Evolutionary conservation across 805 yeast genomes (phyloP), one percentile per base, ranked within the genome.

Genomic region (Sugiyamaella americana): DNA sequence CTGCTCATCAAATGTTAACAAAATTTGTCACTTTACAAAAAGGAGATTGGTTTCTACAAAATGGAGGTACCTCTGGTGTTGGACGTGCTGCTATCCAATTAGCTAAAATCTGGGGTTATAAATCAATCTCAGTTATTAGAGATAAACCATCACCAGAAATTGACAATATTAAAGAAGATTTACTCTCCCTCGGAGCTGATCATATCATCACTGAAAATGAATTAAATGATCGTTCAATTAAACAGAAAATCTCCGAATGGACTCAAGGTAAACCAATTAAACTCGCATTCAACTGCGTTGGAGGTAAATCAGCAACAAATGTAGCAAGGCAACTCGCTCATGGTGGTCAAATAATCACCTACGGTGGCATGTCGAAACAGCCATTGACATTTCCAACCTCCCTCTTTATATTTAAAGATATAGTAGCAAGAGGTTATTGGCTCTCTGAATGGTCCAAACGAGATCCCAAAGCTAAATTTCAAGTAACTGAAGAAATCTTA

Each of bases 351-450:
- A 69, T 93, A 72, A 78, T 88, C 56, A 87, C 98, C 1, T 93
- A 93, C 61, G 99, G 99, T 29, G 98, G 95, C 34, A 93, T 93
- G 98, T 87, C 97, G 2, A 80, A 82, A 72, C 89, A 87, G 67
- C 98, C 98, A 1, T 94, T 93, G 8, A 76, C 78, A n/a, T 66
- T 93, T 47, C 96, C 98, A 35, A 87, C 96, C 1, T 79, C 95
- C 0, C 69, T 86, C 50, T 86, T 86, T 61, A 89, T 93, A 53
- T 93, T 93, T 73, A 93, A 91, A 66, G 84, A 89, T 60, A 66
- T 93, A 47, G 80, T 84, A 4, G 80, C 88, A 44, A 76, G 80
- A 23, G 99, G 99, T 0, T 93, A 85, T 69, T 93, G 99, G 99
- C 80, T 88, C 48, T 84, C 96, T 10, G 79, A 71, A 38, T 79